Evolutionary conservation across 257 asterid genomes (phyloP).

Genomic region (Solanum neorickii): DNA sequence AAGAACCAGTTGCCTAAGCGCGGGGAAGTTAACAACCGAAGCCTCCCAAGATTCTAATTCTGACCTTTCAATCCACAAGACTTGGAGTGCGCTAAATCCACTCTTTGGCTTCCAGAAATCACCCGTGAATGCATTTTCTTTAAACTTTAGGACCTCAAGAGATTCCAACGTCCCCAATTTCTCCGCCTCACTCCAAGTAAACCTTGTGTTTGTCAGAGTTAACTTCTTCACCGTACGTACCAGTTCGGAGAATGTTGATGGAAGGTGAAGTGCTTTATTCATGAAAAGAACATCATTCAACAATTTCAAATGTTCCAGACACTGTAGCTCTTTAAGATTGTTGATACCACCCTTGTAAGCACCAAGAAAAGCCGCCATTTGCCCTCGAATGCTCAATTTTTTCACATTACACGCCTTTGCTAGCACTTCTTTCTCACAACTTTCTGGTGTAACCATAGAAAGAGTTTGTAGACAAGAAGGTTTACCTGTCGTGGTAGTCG

Average conservation of each 20-base stretch:
- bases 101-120: neutral
- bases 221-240: conserved; percentile 40
- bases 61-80: neutral
- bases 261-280: conserved; percentile 21
- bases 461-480: conserved; percentile 38
- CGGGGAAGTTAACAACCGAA: neutral
- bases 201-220: conserved; percentile 31
- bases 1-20: neutral
- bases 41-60: neutral
- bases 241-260: conserved; percentile 20
- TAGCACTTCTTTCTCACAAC: conserved; percentile 48
- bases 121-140: neutral
- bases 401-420: conserved; percentile 32
- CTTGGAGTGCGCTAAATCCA: neutral
- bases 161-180: conserved; percentile 33
- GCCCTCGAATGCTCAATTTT: conserved; percentile 44
- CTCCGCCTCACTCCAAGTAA: conserved; percentile 36
- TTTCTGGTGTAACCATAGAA: conserved; percentile 44
- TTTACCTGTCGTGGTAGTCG: conserved; percentile 4
- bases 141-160: conserved; percentile 36
- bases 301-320: conserved; percentile 39
- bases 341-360: conserved; percentile 20
- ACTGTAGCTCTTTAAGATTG: conserved; percentile 17
- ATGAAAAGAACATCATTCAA: conserved; percentile 19
- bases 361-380: conserved; percentile 19